phyloP scores from a whole-genome alignment of 2,329 filamentous ascomycete species.

The Trichoderma harzianum region DNA sequence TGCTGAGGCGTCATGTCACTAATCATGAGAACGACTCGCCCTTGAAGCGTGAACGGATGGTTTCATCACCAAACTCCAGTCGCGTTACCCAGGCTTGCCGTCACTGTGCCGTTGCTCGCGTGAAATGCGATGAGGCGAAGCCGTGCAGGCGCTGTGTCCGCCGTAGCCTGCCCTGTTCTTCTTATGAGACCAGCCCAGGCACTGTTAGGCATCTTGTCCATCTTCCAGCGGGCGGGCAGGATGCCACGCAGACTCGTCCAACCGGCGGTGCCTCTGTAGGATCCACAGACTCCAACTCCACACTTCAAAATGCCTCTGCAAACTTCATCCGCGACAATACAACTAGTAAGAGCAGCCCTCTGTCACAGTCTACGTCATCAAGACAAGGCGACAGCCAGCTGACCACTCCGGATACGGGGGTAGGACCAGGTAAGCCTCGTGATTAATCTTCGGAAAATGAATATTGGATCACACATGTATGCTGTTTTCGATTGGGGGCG shows the following conservation, averaged over 20 bases:
- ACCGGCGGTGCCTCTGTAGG: not conserved
- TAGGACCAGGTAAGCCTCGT: slow-evolving; percentile 29
- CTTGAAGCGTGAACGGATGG: slow-evolving; percentile 45
- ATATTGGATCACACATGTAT: not conserved
- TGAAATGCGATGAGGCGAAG: slow-evolving; percentile 55
- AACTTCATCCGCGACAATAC: slow-evolving; percentile 21
- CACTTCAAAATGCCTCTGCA: slow-evolving; percentile 21
- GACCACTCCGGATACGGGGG: slow-evolving; percentile 34
- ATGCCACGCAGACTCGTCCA: slow-evolving; percentile 17
- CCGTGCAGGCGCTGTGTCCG: slow-evolving; percentile 51
- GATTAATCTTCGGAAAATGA: not conserved
- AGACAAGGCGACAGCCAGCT: slow-evolving; percentile 35
- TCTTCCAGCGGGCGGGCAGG: slow-evolving; percentile 37
- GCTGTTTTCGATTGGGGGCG: not conserved
- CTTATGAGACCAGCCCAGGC: slow-evolving; percentile 36
- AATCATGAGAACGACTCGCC: slow-evolving; percentile 50
- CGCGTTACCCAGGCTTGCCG: slow-evolving; percentile 53
- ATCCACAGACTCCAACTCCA: slow-evolving; percentile 22
- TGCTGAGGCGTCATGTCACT: slow-evolving; percentile 50
- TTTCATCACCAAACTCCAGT: slow-evolving; percentile 42
- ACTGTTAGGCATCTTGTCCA: slow-evolving; percentile 44
- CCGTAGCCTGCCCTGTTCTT: slow-evolving; percentile 45
- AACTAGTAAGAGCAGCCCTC: slow-evolving; percentile 27
- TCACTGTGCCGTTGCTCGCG: slow-evolving; percentile 48
- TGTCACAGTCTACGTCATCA: slow-evolving; percentile 24